Conservation (phyloP, 192 early-diverging fungal genomes). For the Backusella tuberculispora region DNA sequence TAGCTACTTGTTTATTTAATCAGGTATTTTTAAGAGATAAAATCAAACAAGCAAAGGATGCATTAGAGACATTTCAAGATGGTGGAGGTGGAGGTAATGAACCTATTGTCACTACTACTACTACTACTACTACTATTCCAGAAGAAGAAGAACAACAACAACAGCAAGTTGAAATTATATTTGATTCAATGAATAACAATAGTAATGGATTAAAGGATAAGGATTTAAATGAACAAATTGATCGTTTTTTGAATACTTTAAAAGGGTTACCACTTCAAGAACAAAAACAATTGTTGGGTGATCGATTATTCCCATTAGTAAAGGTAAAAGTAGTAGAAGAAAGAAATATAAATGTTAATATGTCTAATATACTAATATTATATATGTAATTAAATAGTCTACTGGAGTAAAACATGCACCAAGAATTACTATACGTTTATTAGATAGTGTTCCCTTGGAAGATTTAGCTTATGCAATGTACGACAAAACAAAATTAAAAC, state of each 20-base stretch:
- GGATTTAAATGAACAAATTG: constrained; percentile 25
- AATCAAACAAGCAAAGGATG: constrained; percentile 39
- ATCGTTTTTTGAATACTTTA: constrained; percentile 34
- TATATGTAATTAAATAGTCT: constrained; percentile 28
- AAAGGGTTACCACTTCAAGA: constrained; percentile 35
- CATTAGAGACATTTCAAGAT: constrained; percentile 37
- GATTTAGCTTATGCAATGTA: constrained; percentile 45
- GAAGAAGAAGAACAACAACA: not conserved
- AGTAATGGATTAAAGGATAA: constrained; percentile 15
- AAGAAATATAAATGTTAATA: not conserved
- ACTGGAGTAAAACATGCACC: constrained; percentile 42
- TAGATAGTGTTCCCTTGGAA: constrained; percentile 41
- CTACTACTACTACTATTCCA: not conserved
- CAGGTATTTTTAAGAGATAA: constrained; percentile 37
- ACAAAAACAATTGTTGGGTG: constrained; percentile 47
- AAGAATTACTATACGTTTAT: constrained; percentile 47
- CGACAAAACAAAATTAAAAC: constrained; percentile 35
- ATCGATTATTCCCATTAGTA: constrained; percentile 45
- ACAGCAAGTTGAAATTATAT: not conserved
- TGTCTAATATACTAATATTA: not conserved
- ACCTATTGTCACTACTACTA: not conserved
- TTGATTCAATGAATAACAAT: not conserved
- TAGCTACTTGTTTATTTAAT: constrained; percentile 46
- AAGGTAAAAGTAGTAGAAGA: constrained; percentile 36
- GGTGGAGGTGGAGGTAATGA: not conserved